These are phyloP conservation scores for Tardiomyces digboiensis DNA, from an alignment of 1,139 yeast species.

Conservation along the genomic window DNA sequence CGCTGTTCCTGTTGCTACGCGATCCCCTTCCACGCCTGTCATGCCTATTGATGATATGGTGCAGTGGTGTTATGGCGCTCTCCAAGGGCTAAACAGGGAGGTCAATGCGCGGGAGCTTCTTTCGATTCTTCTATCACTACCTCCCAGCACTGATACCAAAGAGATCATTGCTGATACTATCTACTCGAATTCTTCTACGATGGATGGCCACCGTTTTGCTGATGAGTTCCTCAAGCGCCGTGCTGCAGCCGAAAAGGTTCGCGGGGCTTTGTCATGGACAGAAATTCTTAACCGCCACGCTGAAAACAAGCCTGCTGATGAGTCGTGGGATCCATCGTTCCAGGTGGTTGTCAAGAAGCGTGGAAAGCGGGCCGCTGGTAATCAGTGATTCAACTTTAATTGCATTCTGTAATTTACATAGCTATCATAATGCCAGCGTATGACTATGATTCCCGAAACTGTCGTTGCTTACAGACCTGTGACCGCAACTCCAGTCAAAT, in stretches of 20 bases:
- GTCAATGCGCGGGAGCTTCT: slow-evolving; percentile 56
- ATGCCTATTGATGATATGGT: slow-evolving; percentile 50
- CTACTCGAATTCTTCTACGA: slow-evolving; percentile 79
- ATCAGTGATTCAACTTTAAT: too few species aligned
- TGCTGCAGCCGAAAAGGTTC: slow-evolving; percentile 38
- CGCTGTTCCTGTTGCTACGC: neutral
- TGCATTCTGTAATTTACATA: too few species aligned
- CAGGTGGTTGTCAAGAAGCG: slow-evolving; percentile 62
- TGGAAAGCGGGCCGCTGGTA: slow-evolving; percentile 29
- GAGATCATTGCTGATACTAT: slow-evolving; percentile 91
- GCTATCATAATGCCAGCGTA: too few species aligned
- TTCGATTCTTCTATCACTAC: slow-evolving; percentile 72
- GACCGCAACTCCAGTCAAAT: too few species aligned
- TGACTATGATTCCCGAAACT: too few species aligned
- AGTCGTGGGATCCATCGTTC: slow-evolving; percentile 67
- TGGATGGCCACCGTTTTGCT: slow-evolving; percentile 95
- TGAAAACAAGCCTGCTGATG: slow-evolving; percentile 46
- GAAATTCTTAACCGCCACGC: slow-evolving; percentile 60
- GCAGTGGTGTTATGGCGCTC: slow-evolving; percentile 73
- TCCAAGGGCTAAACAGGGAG: slow-evolving; percentile 59
- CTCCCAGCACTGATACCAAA: slow-evolving; percentile 59
- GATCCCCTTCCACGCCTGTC: slow-evolving; percentile 20
- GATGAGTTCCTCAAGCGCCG: slow-evolving; percentile 79
- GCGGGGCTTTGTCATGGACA: slow-evolving; percentile 27
- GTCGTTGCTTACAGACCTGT: too few species aligned